Percentiles rank a stretch among this genome's conserved stretches.
Evolutionary conservation across 1,284 basidiomycete genomes (phyloP).

Genomic region (Cryptococcus maquisensis): DNA sequence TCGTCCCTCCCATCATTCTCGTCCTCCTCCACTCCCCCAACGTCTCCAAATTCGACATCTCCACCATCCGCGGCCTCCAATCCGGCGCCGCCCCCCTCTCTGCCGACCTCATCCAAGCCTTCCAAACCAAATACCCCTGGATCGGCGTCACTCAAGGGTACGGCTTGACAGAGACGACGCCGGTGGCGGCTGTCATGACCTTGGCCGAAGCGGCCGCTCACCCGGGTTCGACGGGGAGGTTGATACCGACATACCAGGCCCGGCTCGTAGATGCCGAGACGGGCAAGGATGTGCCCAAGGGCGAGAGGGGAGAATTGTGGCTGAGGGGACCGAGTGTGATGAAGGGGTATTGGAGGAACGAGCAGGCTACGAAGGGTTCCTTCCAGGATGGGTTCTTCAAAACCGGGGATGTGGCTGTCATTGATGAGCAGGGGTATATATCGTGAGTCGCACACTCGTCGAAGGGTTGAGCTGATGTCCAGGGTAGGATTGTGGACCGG

Average conservation of each 20-base stretch:
- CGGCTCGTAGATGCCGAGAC: slow-evolving; percentile 57
- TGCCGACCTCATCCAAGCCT: slow-evolving; percentile 29
- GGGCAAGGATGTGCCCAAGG: slow-evolving; percentile 49
- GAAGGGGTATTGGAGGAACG: slow-evolving; percentile 67
- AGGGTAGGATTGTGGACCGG: slow-evolving; percentile 44
- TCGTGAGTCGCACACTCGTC: slow-evolving; percentile 18
- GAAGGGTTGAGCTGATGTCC: neutral
- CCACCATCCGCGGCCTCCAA: slow-evolving; percentile 58
- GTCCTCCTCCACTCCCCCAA: slow-evolving; percentile 51
- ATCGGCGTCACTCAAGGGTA: slow-evolving; percentile 45
- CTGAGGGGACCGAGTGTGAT: slow-evolving; percentile 70
- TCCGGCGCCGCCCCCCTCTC: slow-evolving; percentile 82
- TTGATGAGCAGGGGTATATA: slow-evolving; percentile 59
- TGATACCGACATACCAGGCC: slow-evolving; percentile 74
- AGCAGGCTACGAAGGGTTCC: slow-evolving; percentile 59
- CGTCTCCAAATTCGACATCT: slow-evolving; percentile 67
- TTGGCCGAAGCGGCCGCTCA: slow-evolving; percentile 24
- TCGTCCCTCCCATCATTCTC: slow-evolving; percentile 83
- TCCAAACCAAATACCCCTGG: slow-evolving; percentile 25
- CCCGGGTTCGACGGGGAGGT: slow-evolving; percentile 64
- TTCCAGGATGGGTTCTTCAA: slow-evolving; percentile 71
- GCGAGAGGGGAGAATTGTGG: slow-evolving; percentile 73
- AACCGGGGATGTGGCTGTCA: slow-evolving; percentile 69
- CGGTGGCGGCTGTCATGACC: slow-evolving; percentile 45
- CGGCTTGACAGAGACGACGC: slow-evolving; percentile 53